Conservation (phyloP, 2,329 filamentous ascomycete species). For the Colletotrichum viniferum region DNA sequence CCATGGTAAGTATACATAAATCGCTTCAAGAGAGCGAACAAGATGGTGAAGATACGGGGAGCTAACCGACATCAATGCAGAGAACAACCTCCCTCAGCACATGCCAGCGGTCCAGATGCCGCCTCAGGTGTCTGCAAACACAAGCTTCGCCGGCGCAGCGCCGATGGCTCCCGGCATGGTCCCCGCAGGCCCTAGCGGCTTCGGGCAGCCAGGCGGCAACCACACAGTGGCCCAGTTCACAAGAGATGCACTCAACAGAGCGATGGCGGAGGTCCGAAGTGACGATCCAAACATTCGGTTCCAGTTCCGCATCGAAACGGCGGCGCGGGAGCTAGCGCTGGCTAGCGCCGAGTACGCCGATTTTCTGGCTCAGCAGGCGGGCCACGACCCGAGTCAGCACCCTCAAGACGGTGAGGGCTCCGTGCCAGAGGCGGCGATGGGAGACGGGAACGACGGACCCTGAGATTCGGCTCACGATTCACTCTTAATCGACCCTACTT, state of each 20-base stretch:
- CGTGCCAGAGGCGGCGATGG: constrained; percentile 16
- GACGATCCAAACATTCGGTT: constrained; percentile 49
- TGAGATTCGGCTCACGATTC: neutral
- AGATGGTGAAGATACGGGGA: neutral
- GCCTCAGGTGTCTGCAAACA: constrained; percentile 31
- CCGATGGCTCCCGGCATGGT: constrained; percentile 25
- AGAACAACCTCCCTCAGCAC: constrained; percentile 49
- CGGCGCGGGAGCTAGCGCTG: constrained; percentile 59
- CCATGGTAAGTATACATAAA: constrained; percentile 49
- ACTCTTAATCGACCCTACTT: neutral
- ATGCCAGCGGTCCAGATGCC: constrained; percentile 32
- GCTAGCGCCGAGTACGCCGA: constrained; percentile 58
- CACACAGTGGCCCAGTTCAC: constrained; percentile 28
- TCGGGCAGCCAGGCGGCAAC: constrained; percentile 12
- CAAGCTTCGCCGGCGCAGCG: constrained; percentile 32
- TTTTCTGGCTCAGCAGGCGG: constrained; percentile 33
- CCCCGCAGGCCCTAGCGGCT: constrained; percentile 28
- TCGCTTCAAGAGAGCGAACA: neutral
- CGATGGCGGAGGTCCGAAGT: constrained; percentile 48
- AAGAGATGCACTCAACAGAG: constrained; percentile 47
- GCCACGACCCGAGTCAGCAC: constrained; percentile 27
- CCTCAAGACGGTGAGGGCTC: constrained; percentile 21
- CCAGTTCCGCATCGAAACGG: constrained; percentile 56
- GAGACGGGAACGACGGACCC: constrained; percentile 20
- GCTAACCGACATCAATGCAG: constrained; percentile 29